Conservation (phyloP, 768 basidiomycete genomes). For the Agrocybe praecox region DNA sequence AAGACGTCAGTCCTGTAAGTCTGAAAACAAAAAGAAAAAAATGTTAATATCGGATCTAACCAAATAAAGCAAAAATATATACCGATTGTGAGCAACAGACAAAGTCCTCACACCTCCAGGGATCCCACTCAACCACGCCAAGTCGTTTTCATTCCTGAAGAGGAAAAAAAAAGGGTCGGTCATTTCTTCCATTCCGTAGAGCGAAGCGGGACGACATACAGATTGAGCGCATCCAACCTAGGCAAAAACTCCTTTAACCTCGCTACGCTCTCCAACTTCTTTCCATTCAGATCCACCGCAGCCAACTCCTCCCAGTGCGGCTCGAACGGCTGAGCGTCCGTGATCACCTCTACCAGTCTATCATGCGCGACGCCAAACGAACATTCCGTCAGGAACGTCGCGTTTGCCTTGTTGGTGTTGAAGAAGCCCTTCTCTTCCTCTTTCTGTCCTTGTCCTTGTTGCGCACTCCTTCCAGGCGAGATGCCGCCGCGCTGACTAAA, state of each 20-base stretch:
- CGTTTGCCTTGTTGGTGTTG: constrained; percentile 44
- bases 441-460: too few relatives aligned
- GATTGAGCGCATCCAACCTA: constrained; percentile 66
- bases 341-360: constrained; percentile 87
- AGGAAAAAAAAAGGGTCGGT: constrained; percentile 10
- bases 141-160: constrained; percentile 67
- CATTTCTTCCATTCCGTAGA: constrained; percentile 4
- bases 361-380: constrained; percentile 96
- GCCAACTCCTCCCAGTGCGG: constrained; percentile 89
- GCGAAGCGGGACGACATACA: too few relatives aligned
- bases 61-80: constrained; percentile 28
- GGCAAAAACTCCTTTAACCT: constrained; percentile 90
- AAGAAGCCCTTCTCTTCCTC: constrained; percentile 17
- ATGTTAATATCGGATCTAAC: neutral
- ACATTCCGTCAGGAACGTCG: constrained; percentile 87
- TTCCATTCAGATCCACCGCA: constrained; percentile 72
- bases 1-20: constrained; percentile 85
- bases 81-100: constrained; percentile 79
- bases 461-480: constrained; percentile 22
- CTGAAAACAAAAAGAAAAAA: constrained; percentile 34
- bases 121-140: constrained; percentile 82
- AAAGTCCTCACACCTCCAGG: constrained; percentile 73
- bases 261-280: constrained; percentile 79
- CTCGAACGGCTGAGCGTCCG: constrained; percentile 92
- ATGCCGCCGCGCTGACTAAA: constrained; percentile 33